Evolutionary conservation across 2,329 filamentous ascomycete genomes (phyloP), one percentile per base, ranked within the genome.

Genomic region (Aureobasidium uvarum): DNA sequence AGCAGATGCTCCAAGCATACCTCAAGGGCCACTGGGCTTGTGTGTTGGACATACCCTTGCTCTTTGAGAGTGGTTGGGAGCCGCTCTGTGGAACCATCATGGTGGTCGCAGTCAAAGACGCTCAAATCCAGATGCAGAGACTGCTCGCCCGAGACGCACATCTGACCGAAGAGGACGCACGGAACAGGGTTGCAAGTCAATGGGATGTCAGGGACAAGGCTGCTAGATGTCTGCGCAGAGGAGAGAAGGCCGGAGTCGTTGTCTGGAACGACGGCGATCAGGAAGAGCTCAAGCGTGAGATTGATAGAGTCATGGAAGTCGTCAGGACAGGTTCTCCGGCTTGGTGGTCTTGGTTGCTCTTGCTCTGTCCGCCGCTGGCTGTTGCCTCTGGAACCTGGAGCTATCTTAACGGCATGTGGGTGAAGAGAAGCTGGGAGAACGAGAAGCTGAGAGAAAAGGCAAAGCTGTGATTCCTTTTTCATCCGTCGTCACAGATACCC

Each of bases 51-150:
- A 88, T 99, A 10, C 95, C 95, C 60, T 80, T 99, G 63, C 83
- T 99, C 48, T 97, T 97, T 72, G 95, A 99, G 81, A 89, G 87
- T 71, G 86, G 87, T 2, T 87, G 96, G 77, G 95, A 99, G 76
- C 81, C 86, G 46, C 85, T 96, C 70, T 97, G 93, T 74, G 92
- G 92, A 4, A 88, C 87, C 0, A 89, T 96, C 18, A 78, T 96
- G 67, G 92, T 99, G 0, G 94, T 98, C 1, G 92, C 89, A 0
- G 92, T 98, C 23, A 81, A 79, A 13, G 91, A 96, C 70, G 88
- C 91, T 0, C 85, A 83, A 68, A 84, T 93, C 54, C 95, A 99
- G 81, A 94, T 97, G 85, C 79, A 84, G 73, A 81, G 95, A 16
- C 77, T 99, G 66, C 83, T 87, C 71, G 86, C 84, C 18, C 81